Conservation (phyloP, 139 green algal genomes). For the Micractinium conductrix region DNA sequence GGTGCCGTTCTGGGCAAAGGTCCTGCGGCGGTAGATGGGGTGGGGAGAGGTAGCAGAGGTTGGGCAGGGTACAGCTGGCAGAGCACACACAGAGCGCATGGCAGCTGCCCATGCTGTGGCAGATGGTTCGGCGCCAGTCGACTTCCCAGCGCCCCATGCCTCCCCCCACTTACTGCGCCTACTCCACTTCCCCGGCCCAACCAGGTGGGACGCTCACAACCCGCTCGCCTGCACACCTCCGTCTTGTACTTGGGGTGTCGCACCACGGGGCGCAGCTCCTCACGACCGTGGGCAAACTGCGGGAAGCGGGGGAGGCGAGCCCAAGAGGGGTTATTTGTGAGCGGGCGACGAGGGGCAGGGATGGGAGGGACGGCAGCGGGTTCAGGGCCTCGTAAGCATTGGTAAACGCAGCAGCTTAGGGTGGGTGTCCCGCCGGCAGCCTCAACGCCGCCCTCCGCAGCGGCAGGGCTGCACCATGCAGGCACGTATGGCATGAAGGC, state of each 20-base stretch:
- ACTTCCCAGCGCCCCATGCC: too few relatives aligned
- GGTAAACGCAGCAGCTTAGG: too few relatives aligned
- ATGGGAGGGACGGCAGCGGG: too few relatives aligned
- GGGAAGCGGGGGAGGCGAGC: background rate
- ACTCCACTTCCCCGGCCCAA: background rate
- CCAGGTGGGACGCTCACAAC: too few relatives aligned
- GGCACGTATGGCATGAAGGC: too few relatives aligned
- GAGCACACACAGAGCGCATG: background rate
- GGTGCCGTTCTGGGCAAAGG: constrained; percentile 69
- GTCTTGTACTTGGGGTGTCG: constrained; percentile 80
- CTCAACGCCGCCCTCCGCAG: too few relatives aligned
- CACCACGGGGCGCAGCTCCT: constrained; percentile 81
- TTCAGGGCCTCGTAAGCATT: too few relatives aligned
- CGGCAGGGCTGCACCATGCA: too few relatives aligned
- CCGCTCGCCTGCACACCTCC: constrained; percentile 11
- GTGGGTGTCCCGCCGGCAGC: too few relatives aligned
- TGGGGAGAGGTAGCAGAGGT: background rate
- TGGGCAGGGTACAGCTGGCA: background rate
- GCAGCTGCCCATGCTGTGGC: background rate
- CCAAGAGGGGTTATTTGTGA: too few relatives aligned
- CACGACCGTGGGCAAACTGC: constrained; percentile 89
- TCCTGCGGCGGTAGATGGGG: constrained; percentile 61
- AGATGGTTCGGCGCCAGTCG: too few relatives aligned
- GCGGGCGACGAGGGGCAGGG: background rate
- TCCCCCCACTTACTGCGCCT: too few relatives aligned